Evolutionary conservation across 495 filamentous ascomycete species (phyloP).

Genomic region (Aspergillus heteromorphus): DNA sequence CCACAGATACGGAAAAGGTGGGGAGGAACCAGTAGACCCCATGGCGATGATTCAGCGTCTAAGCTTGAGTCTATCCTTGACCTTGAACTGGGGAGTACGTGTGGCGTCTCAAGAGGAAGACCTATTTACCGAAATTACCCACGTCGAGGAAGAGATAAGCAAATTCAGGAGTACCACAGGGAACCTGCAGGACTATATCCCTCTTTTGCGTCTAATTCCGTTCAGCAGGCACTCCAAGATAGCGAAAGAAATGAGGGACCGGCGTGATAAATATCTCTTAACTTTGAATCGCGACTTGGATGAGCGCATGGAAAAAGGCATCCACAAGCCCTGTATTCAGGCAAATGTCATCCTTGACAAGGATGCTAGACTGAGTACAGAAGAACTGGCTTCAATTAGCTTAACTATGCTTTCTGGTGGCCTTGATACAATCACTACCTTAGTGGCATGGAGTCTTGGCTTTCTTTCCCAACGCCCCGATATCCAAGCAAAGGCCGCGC

Average conservation of each 20-base stretch:
- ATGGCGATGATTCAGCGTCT: slow-evolving; percentile 58
- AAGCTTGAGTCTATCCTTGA: slow-evolving; percentile 51
- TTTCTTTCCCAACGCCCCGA: slow-evolving; percentile 52
- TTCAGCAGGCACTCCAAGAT: slow-evolving; percentile 45
- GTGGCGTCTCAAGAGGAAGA: slow-evolving; percentile 52
- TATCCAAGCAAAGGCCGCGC: slow-evolving; percentile 54
- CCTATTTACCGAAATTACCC: slow-evolving; percentile 57
- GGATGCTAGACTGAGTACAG: slow-evolving; percentile 51
- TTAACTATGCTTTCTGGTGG: slow-evolving; percentile 60
- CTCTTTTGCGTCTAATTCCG: slow-evolving; percentile 53
- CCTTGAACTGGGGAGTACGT: slow-evolving; percentile 59
- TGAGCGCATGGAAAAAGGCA: slow-evolving; percentile 53
- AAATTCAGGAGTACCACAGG: slow-evolving; percentile 55
- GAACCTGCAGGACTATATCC: slow-evolving; percentile 61
- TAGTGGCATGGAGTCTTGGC: slow-evolving; percentile 58
- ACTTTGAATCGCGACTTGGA: slow-evolving; percentile 49
- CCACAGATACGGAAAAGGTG: slow-evolving; percentile 47
- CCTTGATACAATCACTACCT: slow-evolving; percentile 58
- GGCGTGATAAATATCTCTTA: slow-evolving; percentile 55
- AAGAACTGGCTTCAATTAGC: slow-evolving; percentile 58
- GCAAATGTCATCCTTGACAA: slow-evolving; percentile 59
- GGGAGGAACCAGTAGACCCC: slow-evolving; percentile 50
- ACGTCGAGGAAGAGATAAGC: slow-evolving; percentile 57
- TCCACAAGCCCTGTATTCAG: slow-evolving; percentile 58
- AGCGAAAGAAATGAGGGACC: slow-evolving; percentile 52